These are phyloP conservation scores for Apiotrichum brassicae DNA, from an alignment of 1,284 basidiomycete genomes.

Conservation along the genomic window DNA sequence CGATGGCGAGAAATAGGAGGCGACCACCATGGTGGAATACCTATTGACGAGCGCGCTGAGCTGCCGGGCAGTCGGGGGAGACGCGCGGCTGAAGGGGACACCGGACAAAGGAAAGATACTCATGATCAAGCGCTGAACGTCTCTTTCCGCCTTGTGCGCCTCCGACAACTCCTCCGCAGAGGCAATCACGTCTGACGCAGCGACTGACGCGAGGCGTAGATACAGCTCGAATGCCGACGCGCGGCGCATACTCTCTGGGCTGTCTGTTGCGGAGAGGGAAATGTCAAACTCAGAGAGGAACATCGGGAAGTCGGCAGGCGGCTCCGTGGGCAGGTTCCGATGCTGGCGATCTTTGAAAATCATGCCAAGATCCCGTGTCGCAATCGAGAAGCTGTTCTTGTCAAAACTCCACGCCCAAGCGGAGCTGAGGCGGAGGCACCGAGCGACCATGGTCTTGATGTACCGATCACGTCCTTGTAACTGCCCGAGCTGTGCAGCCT, in stretches of 20 bases:
- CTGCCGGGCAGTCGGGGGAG: conserved; percentile 55
- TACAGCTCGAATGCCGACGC: conserved; percentile 77
- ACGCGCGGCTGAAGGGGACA: conserved; percentile 57
- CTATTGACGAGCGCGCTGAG: conserved; percentile 82
- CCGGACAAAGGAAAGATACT: conserved; percentile 63
- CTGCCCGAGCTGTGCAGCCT: conserved; percentile 46
- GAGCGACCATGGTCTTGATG: conserved; percentile 62
- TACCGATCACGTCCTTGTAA: conserved; percentile 67
- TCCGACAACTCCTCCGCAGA: conserved; percentile 29
- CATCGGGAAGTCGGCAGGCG: conserved; percentile 61
- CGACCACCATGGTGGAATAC: conserved; percentile 69
- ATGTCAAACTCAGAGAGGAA: conserved; percentile 66
- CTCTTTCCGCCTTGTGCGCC: conserved; percentile 49
- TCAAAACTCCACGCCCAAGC: conserved; percentile 71
- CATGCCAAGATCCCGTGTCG: conserved; percentile 59
- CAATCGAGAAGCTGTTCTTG: conserved; percentile 58
- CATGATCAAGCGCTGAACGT: conserved; percentile 68
- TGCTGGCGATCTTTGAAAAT: conserved; percentile 78
- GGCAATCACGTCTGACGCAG: conserved; percentile 43
- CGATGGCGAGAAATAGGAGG: conserved; percentile 63
- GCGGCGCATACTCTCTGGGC: conserved; percentile 42
- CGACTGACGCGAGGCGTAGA: conserved; percentile 51
- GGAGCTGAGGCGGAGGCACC: conserved; percentile 65
- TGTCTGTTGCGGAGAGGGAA: conserved; percentile 52
- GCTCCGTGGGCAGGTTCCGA: conserved; percentile 67